Base-by-base conservation (phyloP, 2,329 filamentous ascomycete genomes). In the Exophiala phaeomuriformis region DNA sequence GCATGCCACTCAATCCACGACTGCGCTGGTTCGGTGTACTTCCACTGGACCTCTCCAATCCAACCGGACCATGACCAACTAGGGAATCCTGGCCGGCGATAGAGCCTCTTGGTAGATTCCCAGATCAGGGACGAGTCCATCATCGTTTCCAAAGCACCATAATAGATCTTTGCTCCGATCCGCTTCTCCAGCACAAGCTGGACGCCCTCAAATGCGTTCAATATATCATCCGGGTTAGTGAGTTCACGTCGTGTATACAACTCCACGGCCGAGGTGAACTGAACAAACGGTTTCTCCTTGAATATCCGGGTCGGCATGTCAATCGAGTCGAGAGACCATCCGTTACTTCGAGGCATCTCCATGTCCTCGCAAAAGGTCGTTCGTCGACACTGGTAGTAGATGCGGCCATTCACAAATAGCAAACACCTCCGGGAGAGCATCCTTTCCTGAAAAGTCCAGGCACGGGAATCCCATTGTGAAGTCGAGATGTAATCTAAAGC, bases 391-490 rank as follows among this genome's bases (percentile, higher is more conserved):
- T 62, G 60, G 42, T 60, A 64, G 44, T 63, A 64, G 28, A 64
- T 61, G 42, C 61, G 55, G 7, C 62, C 59, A 44, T 64, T 63
- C 2, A 66, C 66, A 36, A 72, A 72, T 7, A 71, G 64, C 1
- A 72, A 61, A 40, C 67, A 67, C 5, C 69, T 61, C 4, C 62
- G 50, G 0, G 69, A 70, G 1, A 71, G 64, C 29, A 72, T 60
- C 31, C 66, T 59, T 56, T 72, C 69, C 58, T 72, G 69, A 49
- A 70, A 71, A 1, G 69, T 72, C 70, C 70, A 72, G 0, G 66
- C 69, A 37, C 71, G 63, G 1, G 61, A 63, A 50, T 68, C 69
- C 66, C 69, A 71, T 48, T 63, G 61, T 8, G 61, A 63, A 29
- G 52, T 62, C 3, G 67, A 67, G 30, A 62, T 63, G 50, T 62